A percentile compares a stretch with the other conserved stretches of the same genome.
Evolutionary conservation across 495 filamentous ascomycete genomes (phyloP).

Genomic region (Chlorociboria aeruginascens): DNA sequence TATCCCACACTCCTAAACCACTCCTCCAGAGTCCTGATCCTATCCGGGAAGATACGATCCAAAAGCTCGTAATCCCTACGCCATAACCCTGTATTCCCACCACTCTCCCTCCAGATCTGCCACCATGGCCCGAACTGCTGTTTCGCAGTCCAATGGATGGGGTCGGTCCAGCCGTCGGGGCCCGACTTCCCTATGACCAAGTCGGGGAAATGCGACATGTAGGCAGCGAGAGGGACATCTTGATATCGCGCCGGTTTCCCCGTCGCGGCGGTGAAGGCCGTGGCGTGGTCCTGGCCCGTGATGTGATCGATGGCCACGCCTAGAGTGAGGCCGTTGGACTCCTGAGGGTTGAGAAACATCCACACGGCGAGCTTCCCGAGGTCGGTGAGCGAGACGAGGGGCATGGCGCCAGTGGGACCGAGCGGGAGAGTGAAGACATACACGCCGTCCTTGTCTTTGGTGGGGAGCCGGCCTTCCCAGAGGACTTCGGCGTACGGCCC

Average conservation of each 20-base stretch:
- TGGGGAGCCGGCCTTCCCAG: background rate
- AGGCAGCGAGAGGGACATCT: background rate
- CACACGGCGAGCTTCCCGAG: background rate
- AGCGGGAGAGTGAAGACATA: background rate
- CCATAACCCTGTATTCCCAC: conserved; percentile 18
- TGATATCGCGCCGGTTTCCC: background rate
- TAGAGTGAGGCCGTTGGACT: background rate
- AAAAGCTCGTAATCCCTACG: conserved; percentile 24
- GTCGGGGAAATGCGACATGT: background rate
- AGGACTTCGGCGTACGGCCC: conserved; percentile 29
- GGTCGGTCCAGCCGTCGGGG: background rate
- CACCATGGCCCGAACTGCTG: conserved; percentile 24
- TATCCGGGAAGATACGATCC: conserved; percentile 24
- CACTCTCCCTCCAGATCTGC: background rate
- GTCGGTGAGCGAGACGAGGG: background rate
- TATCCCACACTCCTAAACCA: conserved; percentile 20
- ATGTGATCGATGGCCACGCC: background rate
- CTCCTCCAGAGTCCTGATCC: conserved; percentile 22
- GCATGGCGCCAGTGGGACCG: background rate
- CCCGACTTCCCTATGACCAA: background rate
- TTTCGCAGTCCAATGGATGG: background rate
- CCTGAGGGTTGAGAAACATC: background rate
- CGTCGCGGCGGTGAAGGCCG: background rate
- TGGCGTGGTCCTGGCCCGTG: background rate
- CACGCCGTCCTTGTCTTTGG: background rate